Base-by-base conservation (phyloP, 805 yeast genomes). In the Yarrowia hollandica region DNA sequence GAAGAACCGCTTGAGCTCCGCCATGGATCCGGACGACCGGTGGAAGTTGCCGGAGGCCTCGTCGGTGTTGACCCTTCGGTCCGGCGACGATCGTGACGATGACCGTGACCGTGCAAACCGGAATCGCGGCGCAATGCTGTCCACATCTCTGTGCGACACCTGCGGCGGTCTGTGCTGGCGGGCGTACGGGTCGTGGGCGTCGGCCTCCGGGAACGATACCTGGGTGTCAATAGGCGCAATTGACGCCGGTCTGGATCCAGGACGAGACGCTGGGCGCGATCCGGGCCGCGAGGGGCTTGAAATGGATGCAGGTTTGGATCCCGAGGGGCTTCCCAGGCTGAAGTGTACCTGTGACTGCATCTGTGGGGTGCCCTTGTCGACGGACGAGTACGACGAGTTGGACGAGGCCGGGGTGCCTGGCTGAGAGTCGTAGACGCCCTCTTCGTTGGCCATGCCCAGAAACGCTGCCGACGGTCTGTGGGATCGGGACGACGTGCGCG, bases 1-100 rank as follows among this genome's bases (percentile, higher is more conserved):
- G 71, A 77, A 75, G 59, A 77, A 77, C 55, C 81, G 69, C 64
- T 75, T 77, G 60, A 77, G 70, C 59, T 73, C 74, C 37, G 72
- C 56, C 72, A 71, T 71, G 18, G 71, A 67, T 9, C 69, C 67
- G n/a, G 59, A 63, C 14, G 64, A 57, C 37, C 63, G 64, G 46
- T 60, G 62, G 21, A 62, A 44, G 23, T 35, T 52, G 16, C 60
- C 39, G 2, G 65, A 21, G 10, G 60, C 58, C 25, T 52, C 58
- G 26, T 52, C 58, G 6, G 58, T 35, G 35, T 39, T 25, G 19
- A 52, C 15, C 10, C 44, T 18, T 26, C 44, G 42, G 44, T 52
- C 58, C 1, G 58, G 58, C 6, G 58, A 37, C 14, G 58, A 52
- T 14, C 58, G 23, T 1, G 58, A 52, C 2, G 58, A 52, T 2